Evolutionary conservation across 805 yeast species (phyloP).

Genomic region (Allodekkera sacchari): DNA sequence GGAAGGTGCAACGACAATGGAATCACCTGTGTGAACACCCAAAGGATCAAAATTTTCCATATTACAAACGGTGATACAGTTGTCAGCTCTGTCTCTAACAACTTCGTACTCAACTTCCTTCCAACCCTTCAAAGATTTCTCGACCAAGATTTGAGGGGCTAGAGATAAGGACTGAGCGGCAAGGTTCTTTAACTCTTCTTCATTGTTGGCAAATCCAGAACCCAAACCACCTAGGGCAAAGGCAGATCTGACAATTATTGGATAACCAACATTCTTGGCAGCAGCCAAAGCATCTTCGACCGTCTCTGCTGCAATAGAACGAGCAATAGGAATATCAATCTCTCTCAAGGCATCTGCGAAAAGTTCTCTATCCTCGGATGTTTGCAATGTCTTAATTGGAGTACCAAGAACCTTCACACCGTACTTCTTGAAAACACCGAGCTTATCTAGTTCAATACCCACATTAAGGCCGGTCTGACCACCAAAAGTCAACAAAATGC

Average conservation of each 20-base stretch:
- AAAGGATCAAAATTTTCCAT: conserved; percentile 99
- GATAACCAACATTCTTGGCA: conserved; percentile 83
- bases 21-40: conserved; percentile 98
- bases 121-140: conserved; percentile 97
- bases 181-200: conserved; percentile 74
- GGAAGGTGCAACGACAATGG: conserved; percentile 97
- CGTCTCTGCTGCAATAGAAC: conserved; percentile 89
- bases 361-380: conserved; percentile 95
- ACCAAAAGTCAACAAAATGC: conserved; percentile 91
- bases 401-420: conserved; percentile 95
- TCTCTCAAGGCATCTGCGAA: conserved; percentile 93
- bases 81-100: conserved; percentile 91
- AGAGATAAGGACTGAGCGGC: conserved; percentile 83
- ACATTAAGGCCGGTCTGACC: conserved; percentile 98
- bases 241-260: conserved; percentile 95
- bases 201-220: conserved; percentile 89
- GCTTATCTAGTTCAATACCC: conserved; percentile 88
- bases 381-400: conserved; percentile 90
- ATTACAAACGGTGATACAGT: conserved; percentile 97
- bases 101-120: conserved; percentile 98
- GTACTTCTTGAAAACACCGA: conserved; percentile 88
- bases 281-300: conserved; percentile 92
- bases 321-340: conserved; percentile 93
- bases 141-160: conserved; percentile 93
- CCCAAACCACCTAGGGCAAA: conserved; percentile 97